Percentiles rank a stretch among this genome's conserved stretches.
phyloP scores from a whole-genome alignment of 495 filamentous ascomycete genomes.

The Daldinia vernicosa region DNA sequence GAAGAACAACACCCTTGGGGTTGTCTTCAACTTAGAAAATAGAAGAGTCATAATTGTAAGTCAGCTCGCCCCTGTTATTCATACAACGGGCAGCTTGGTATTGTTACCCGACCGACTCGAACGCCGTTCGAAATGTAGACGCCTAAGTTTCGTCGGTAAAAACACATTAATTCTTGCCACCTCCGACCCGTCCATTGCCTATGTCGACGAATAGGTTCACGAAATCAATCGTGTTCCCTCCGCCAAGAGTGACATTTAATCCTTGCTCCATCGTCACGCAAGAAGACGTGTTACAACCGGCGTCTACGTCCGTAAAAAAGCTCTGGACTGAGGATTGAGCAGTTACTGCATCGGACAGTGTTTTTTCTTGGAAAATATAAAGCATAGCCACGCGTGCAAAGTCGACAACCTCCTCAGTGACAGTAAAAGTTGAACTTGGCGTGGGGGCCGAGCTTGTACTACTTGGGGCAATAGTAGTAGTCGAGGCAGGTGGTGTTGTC shows the following conservation, averaged over 20 bases:
- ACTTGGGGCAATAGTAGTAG: conserved; percentile 23
- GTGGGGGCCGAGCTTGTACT: conserved; percentile 32
- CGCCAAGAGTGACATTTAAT: conserved; percentile 54
- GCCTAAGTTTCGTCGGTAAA: not conserved
- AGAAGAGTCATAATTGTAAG: conserved; percentile 27
- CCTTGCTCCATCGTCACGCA: conserved; percentile 44
- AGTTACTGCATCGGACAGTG: conserved; percentile 59
- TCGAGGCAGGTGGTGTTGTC: conserved; percentile 31
- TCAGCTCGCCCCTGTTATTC: conserved; percentile 24
- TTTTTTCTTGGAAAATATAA: conserved; percentile 66
- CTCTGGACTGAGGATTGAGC: conserved; percentile 66
- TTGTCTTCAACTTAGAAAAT: conserved; percentile 14
- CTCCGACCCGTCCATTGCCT: conserved; percentile 45
- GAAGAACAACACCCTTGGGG: conserved; percentile 12
- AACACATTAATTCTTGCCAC: conserved; percentile 17
- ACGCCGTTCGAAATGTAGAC: conserved; percentile 9
- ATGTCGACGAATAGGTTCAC: conserved; percentile 53
- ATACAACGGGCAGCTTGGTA: conserved; percentile 8
- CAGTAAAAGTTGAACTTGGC: conserved; percentile 47
- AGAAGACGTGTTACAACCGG: conserved; percentile 33
- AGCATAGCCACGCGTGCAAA: conserved; percentile 73
- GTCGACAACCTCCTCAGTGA: conserved; percentile 64
- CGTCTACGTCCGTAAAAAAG: conserved; percentile 55
- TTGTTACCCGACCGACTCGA: not conserved
- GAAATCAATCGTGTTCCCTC: conserved; percentile 57